Evolutionary conservation across 768 basidiomycete species (phyloP).

Genomic region (Lenzites betulinus): DNA sequence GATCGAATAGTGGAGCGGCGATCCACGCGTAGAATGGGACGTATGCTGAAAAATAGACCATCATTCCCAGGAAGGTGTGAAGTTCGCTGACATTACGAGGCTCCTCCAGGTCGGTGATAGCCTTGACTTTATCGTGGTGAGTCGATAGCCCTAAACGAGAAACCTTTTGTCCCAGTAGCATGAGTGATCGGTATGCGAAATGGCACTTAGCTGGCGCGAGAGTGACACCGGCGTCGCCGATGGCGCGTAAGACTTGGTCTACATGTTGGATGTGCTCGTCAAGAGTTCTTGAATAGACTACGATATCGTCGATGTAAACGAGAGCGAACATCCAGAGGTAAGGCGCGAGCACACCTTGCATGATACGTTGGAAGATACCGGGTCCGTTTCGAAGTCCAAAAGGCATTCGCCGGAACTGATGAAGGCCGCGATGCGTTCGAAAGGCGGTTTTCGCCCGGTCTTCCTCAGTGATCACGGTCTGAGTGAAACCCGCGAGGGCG

Average conservation of each 20-base stretch:
- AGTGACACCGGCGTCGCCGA: slow-evolving; percentile 25
- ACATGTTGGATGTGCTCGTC: slow-evolving; percentile 8
- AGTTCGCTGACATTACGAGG: slow-evolving; percentile 24
- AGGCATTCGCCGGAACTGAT: slow-evolving; percentile 44
- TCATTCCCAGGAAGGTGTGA: slow-evolving; percentile 29
- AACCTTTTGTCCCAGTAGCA: too few relatives aligned
- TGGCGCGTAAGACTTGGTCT: not conserved
- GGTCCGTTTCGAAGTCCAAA: slow-evolving; percentile 38
- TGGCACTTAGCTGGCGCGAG: slow-evolving; percentile 40
- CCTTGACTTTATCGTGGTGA: slow-evolving; percentile 39
- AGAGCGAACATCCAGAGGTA: not conserved
- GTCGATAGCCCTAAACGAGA: slow-evolving; percentile 40
- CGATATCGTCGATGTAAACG: slow-evolving; percentile 14
- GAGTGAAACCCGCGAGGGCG: slow-evolving; percentile 45
- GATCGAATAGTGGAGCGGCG: slow-evolving; percentile 26
- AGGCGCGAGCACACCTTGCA: slow-evolving; percentile 25
- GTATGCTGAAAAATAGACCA: too few relatives aligned
- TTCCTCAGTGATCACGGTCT: slow-evolving; percentile 34
- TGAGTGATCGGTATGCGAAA: slow-evolving; percentile 35
- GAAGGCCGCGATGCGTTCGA: slow-evolving; percentile 40
- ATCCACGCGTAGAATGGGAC: too few relatives aligned
- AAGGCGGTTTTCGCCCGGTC: slow-evolving; percentile 41
- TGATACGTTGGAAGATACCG: slow-evolving; percentile 42
- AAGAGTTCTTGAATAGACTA: slow-evolving; percentile 10
- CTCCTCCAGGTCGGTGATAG: slow-evolving; percentile 31